These are phyloP conservation scores for Avicennia marina DNA, from an alignment of 257 asterid genomes.

Conservation along the genomic window DNA sequence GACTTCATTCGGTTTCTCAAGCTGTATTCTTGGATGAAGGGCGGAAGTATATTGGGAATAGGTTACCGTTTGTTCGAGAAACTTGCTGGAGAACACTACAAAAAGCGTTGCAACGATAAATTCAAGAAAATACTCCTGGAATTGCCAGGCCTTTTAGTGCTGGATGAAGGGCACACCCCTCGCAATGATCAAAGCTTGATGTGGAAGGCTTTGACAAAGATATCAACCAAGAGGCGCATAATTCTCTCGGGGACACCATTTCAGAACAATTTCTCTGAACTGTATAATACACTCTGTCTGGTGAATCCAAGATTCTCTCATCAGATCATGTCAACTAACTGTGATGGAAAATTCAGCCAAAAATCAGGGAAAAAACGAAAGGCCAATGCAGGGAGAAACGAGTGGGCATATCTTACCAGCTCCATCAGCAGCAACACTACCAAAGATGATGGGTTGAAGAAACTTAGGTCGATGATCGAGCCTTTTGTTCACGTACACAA, in stretches of 20 bases:
- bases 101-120: conserved; percentile 5
- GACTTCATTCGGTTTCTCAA: conserved; percentile 31
- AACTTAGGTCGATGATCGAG: conserved; percentile 42
- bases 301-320: conserved; percentile 50
- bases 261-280: conserved; percentile 65
- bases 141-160: conserved; percentile 49
- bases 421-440: conserved; percentile 22
- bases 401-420: conserved; percentile 37
- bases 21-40: conserved; percentile 50
- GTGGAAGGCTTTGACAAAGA: conserved; percentile 53
- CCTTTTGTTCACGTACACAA: conserved; percentile 64
- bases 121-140: conserved; percentile 49
- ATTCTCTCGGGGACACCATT: conserved; percentile 86
- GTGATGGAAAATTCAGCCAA: neutral
- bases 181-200: conserved; percentile 45
- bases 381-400: conserved; percentile 6
- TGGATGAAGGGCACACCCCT: conserved; percentile 89
- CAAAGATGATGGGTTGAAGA: conserved; percentile 24
- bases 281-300: conserved; percentile 56
- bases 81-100: conserved; percentile 32
- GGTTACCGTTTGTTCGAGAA: conserved; percentile 50
- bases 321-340: neutral
- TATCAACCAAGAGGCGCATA: conserved; percentile 49
- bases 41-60: conserved; percentile 47
- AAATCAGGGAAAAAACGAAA: conserved; percentile 10